These are phyloP conservation scores for Neckera pumila DNA, from an alignment of 225 moss, liverwort and hornwort genomes.

Conservation along the genomic window DNA sequence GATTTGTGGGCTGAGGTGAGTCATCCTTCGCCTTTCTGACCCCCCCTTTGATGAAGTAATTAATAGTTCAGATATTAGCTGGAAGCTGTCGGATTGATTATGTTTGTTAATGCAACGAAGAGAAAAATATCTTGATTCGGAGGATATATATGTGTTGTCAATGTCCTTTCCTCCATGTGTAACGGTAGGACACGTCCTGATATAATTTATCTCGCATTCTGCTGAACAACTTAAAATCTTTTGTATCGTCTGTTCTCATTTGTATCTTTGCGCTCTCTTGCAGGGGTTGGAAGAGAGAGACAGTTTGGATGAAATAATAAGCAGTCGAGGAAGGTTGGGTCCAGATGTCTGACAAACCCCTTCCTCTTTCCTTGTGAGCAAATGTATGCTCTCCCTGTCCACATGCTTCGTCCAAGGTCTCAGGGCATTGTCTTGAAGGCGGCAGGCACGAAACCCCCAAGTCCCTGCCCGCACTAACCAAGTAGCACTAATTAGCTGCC, in stretches of 20 bases:
- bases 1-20: constrained; percentile 80
- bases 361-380: constrained; percentile 41
- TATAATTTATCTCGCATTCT: neutral
- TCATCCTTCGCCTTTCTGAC: neutral
- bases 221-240: neutral
- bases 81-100: neutral
- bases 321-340: constrained; percentile 74
- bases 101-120: neutral
- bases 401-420: constrained; percentile 14
- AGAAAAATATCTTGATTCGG: neutral
- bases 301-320: constrained; percentile 30
- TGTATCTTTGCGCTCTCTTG: neutral
- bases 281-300: constrained; percentile 50
- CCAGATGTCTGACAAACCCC: constrained; percentile 50
- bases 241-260: neutral
- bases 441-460: neutral
- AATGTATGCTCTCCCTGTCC: constrained; percentile 35
- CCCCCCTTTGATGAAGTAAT: neutral
- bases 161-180: neutral
- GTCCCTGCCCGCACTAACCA: neutral
- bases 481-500: neutral
- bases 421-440: neutral
- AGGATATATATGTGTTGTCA: neutral
- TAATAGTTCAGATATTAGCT: neutral
- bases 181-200: neutral